These are phyloP conservation scores for Trichomonas gallinae DNA, from an alignment of 208 protist genomes.

Conservation along the genomic window DNA sequence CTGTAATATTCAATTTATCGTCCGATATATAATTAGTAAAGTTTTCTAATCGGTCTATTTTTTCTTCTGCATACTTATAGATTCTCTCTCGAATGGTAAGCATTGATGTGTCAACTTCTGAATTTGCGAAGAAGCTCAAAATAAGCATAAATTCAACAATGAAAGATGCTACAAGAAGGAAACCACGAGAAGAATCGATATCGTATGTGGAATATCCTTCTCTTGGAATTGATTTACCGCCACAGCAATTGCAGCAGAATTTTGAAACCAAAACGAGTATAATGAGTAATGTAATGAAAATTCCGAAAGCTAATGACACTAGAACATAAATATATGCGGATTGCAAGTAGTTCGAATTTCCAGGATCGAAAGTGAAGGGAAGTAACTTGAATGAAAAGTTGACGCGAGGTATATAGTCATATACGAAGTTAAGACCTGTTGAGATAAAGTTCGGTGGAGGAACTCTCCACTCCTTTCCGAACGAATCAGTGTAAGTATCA, in stretches of 20 bases:
- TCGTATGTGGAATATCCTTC: background rate
- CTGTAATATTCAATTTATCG: background rate
- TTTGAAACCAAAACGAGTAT: conserved; percentile 9
- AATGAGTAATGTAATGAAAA: background rate
- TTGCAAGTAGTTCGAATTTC: background rate
- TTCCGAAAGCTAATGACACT: background rate
- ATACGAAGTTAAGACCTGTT: background rate
- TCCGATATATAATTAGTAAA: background rate
- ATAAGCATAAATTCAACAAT: conserved; percentile 17
- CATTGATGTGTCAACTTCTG: background rate
- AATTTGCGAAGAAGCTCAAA: conserved; percentile 22
- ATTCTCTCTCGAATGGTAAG: background rate
- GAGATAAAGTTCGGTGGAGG: background rate
- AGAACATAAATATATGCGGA: background rate
- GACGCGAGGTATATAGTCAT: background rate
- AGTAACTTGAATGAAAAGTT: background rate
- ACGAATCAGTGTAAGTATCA: background rate
- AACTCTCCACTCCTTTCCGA: background rate
- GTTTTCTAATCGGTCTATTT: background rate
- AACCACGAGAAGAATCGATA: background rate
- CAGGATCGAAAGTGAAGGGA: background rate
- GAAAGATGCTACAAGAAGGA: background rate
- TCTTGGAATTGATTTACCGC: conserved; percentile 2
- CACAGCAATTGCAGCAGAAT: conserved; percentile 24
- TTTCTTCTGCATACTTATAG: background rate